Conservation (phyloP, 2,329 filamentous ascomycete genomes). For the Periglandula ipomoeae region DNA sequence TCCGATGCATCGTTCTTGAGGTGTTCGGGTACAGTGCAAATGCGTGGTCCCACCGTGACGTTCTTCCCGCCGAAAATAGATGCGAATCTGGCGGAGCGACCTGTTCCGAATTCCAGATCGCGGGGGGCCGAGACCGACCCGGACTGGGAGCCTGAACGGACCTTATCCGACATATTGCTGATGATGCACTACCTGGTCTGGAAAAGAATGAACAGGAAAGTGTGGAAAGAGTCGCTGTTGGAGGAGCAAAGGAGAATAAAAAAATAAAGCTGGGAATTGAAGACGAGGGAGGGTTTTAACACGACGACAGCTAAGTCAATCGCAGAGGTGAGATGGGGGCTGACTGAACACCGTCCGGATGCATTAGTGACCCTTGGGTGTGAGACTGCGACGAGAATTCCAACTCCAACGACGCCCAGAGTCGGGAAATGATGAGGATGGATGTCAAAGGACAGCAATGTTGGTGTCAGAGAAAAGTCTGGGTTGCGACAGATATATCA, state of each 20-base stretch:
- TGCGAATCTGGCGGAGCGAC: conserved; percentile 20
- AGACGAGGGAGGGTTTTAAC: not conserved
- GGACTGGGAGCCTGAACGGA: not conserved
- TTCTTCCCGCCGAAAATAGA: conserved; percentile 28
- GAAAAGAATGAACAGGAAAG: not conserved
- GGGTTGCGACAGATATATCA: not conserved
- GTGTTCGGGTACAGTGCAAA: conserved; percentile 34
- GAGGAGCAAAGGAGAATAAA: not conserved
- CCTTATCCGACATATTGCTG: conserved; percentile 19
- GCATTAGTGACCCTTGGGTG: not conserved
- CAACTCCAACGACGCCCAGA: not conserved
- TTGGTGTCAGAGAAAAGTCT: not conserved
- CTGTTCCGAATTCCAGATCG: conserved; percentile 15
- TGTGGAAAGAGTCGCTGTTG: not conserved
- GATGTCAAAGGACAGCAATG: not conserved
- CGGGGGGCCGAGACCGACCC: conserved; percentile 9
- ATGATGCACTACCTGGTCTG: not conserved
- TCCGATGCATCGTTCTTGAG: conserved; percentile 28
- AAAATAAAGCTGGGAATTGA: not conserved
- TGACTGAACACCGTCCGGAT: conserved; percentile 1
- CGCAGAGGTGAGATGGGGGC: not conserved
- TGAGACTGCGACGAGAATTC: not conserved
- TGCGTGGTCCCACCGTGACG: conserved; percentile 41
- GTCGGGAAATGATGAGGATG: not conserved
- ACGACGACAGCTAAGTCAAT: not conserved